Evolutionary conservation across 2,329 filamentous ascomycete genomes (phyloP), one percentile per base, ranked within the genome.

Genomic region (Chaetothyriales sp.): DNA sequence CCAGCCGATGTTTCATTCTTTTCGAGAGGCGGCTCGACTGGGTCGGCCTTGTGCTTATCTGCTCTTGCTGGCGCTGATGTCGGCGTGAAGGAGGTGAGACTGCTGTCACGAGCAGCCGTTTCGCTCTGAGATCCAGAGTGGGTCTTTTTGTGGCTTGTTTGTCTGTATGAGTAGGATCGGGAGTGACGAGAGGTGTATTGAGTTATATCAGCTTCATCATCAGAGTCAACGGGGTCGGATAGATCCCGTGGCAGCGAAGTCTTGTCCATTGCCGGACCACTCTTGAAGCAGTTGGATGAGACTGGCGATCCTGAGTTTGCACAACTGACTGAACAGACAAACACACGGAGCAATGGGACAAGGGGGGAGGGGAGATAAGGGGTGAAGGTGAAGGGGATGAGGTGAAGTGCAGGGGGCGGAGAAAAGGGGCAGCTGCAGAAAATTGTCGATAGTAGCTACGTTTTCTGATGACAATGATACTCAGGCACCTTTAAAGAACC

Each of bases 1-100:
- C 49, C 43, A 18, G 50, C 51, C 49, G 43, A 51, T 22, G 48
- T 49, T 43, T 52, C 52, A n/a, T 48, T 22, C 7, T 47, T 49
- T 25, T 54, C 48, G 32, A 51, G 25, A 19, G 44, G 26, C 6
- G 48, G 9, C 2, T 56, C 52, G 19, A 54, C 47, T 32, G 50
- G 39, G 15, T 53, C 45, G 32, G 15, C 10, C 12, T 39, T 39
- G 32, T 39, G 3, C 3, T 39, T 15, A 39, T 15, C 32, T 39
- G 32, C 32, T 39, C 32, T 15, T 39, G 12, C 32, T 15, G 32
- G 12, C 32, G 32, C 12, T 39, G 32, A 15, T 15, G 32, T 39
- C 12, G 12, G 28, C 28, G 28, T 32, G 28, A 32, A 32, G n/a
- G n/a, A 25, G 32, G 32, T 15, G 32, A 39, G 4, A 39, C 15